Conservation (phyloP, 2,329 filamentous ascomycete genomes). For the Epichloe coenophiala region DNA sequence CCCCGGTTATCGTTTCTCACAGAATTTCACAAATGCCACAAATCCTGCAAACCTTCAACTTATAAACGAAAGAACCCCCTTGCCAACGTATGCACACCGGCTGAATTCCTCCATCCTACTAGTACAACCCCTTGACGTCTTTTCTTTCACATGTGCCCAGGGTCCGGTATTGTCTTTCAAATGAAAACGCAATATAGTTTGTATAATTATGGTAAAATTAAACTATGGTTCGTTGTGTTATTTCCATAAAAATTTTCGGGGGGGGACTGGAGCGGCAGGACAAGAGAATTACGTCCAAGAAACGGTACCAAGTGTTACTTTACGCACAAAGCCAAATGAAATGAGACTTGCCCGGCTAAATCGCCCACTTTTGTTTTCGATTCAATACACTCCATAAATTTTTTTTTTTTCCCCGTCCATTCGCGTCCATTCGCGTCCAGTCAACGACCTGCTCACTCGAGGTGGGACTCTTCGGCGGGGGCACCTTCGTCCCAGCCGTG, state of each 20-base stretch:
- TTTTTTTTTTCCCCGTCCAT: no score
- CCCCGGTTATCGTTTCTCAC: no score
- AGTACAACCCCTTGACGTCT: no score
- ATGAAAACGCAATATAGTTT: neutral
- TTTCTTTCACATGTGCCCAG: neutral
- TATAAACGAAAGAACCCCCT: neutral
- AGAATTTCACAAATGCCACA: no score
- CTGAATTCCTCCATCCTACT: neutral
- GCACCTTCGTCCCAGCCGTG: slow-evolving; percentile 47
- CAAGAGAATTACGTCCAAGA: neutral
- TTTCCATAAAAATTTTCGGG: neutral
- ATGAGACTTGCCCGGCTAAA: neutral
- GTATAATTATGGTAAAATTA: neutral
- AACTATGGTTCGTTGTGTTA: neutral
- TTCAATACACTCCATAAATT: neutral
- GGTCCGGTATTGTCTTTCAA: no score
- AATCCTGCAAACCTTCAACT: no score
- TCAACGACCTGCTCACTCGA: neutral
- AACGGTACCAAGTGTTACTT: neutral
- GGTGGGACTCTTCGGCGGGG: slow-evolving; percentile 43
- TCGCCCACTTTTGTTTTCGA: neutral
- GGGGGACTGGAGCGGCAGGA: neutral
- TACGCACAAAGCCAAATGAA: neutral
- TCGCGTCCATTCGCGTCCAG: neutral
- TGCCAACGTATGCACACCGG: neutral